Conservation (phyloP, 225 moss, liverwort and hornwort genomes). For the Rhytidiadelphus loreus region DNA sequence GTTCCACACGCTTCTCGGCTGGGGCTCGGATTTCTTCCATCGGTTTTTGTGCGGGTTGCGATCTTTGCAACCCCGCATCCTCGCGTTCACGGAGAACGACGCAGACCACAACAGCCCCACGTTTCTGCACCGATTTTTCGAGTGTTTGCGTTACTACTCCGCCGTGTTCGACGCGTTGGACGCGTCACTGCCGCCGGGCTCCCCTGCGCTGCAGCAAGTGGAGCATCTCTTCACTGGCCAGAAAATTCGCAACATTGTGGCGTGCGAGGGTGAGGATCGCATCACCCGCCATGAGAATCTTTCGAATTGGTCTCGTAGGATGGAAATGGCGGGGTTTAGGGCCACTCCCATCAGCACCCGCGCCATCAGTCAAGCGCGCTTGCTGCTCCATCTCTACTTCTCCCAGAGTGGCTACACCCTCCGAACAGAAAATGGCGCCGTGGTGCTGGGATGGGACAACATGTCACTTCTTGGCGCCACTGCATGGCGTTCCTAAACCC, state of each 20-base stretch:
- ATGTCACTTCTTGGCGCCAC: constrained; percentile 68
- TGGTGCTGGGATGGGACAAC: constrained; percentile 79
- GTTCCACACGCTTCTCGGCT: constrained; percentile 42
- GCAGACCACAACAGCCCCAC: constrained; percentile 66
- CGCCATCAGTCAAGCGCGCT: constrained; percentile 72
- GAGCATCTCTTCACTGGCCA: constrained; percentile 83
- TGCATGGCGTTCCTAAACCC: constrained; percentile 43
- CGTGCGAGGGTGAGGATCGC: constrained; percentile 73
- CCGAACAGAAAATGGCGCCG: constrained; percentile 46
- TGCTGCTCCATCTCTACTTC: constrained; percentile 76
- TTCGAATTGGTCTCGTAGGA: constrained; percentile 47
- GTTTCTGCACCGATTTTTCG: constrained; percentile 73
- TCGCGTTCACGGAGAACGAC: constrained; percentile 79
- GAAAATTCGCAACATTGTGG: constrained; percentile 89
- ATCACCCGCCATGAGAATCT: constrained; percentile 81
- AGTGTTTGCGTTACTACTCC: constrained; percentile 87
- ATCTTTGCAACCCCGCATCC: constrained; percentile 46
- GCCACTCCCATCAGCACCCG: constrained; percentile 32
- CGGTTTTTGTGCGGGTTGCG: constrained; percentile 45
- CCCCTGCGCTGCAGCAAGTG: constrained; percentile 54
- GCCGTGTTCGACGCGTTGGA: constrained; percentile 92
- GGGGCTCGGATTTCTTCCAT: constrained; percentile 45
- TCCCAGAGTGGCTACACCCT: constrained; percentile 60
- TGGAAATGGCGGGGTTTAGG: constrained; percentile 64
- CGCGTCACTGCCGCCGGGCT: constrained; percentile 68